Conservation (phyloP, 352 stramenopile genomes). For the Pythium aristosporum region DNA sequence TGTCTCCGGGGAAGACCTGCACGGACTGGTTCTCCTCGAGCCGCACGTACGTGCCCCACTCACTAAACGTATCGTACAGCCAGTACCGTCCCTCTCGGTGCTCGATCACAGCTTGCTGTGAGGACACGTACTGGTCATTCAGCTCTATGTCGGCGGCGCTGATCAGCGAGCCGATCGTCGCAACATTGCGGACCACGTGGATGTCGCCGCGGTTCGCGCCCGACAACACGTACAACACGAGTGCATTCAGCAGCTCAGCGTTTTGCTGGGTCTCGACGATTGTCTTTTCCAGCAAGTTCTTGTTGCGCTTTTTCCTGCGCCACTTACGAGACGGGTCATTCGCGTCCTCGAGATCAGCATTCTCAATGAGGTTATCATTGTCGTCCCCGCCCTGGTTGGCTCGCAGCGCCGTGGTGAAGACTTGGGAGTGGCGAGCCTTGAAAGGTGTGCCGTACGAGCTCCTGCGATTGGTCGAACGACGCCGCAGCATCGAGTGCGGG, state of each 20-base stretch:
- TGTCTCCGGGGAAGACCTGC: conserved; percentile 61
- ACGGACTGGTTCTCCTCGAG: conserved; percentile 69
- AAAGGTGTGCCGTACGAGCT: conserved; percentile 24
- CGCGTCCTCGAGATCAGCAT: conserved; percentile 34
- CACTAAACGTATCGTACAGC: conserved; percentile 68
- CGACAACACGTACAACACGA: conserved; percentile 80
- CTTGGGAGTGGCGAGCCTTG: conserved; percentile 35
- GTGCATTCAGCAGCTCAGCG: conserved; percentile 42
- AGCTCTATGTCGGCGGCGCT: conserved; percentile 67
- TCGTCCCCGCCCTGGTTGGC: conserved; percentile 20
- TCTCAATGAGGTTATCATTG: conserved; percentile 28
- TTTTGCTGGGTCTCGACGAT: conserved; percentile 58
- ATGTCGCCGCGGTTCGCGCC: conserved; percentile 75
- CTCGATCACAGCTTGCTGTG: conserved; percentile 62
- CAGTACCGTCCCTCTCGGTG: conserved; percentile 71
- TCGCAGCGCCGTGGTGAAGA: conserved; percentile 28
- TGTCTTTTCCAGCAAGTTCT: conserved; percentile 57
- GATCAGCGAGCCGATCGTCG: conserved; percentile 49
- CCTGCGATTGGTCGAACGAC: conserved; percentile 20
- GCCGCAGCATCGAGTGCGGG: conserved; percentile 10
- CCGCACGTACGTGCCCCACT: conserved; percentile 74
- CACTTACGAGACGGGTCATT: conserved; percentile 49
- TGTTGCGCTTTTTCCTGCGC: conserved; percentile 79
- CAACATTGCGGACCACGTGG: conserved; percentile 68
- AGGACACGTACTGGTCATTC: conserved; percentile 65